Base-by-base conservation (phyloP, 352 stramenopile species). In the Globisporangium nagaii region DNA sequence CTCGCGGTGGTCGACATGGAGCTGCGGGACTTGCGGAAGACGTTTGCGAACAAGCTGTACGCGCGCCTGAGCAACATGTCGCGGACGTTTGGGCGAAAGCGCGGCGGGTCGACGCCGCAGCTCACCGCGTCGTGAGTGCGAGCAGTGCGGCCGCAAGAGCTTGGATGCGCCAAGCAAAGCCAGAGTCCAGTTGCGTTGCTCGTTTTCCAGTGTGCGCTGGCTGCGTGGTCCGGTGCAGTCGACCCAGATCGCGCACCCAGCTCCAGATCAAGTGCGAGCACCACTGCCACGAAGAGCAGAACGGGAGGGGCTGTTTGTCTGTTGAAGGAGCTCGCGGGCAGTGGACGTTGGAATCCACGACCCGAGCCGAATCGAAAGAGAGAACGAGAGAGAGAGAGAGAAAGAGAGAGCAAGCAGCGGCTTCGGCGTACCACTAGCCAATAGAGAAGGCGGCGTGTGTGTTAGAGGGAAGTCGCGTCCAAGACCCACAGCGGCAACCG, bases 1-100 rank as follows among this genome's bases (percentile, higher is more conserved):
- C 72, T 89, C 30, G 79, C 75, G 2, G 79, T 85, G 13, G 65
- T 89, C 45, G 79, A 89, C 58, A 71, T 70, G 41, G 79, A 89
- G 45, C 59, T 89, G 31, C 69, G 74, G 15, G 76, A 85, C 40
- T 44, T 87, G 50, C 75, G 76, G 51, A 78, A 80, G 54, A 84
- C 73, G 4, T 71, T 89, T 17, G 68, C 75, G 43, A 74, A 72
- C 47, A 84, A 82, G 60, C 50, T 89, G 34, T 85, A 79, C 63
- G 45, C 65, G 48, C 63, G 66, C 8, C 43, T 88, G 30, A 71
- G 70, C 19, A 79, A 73, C 40, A 66, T 88, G 45, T 73, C 75
- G 1, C 53, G 53, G 31, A 35, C 62, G 10, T 60, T 82, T 10
- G 53, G 41, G 9, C 63, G 71, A 30, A 70, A 60, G 60, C 56